Conservation (phyloP, 352 stramenopile genomes). For the Lagenidium giganteum region DNA sequence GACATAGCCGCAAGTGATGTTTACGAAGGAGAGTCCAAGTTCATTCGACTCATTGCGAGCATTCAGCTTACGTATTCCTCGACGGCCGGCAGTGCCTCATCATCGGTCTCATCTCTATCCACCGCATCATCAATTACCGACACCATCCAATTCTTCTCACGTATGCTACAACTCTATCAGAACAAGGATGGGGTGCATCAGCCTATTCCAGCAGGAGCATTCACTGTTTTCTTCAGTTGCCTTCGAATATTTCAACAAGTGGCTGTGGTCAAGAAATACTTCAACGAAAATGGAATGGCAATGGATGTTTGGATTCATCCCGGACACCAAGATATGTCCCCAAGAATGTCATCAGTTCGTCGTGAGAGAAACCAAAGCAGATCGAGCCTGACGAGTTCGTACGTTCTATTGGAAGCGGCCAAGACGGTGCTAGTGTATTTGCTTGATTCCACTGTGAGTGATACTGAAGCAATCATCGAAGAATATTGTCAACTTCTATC, state of each 20-base stretch:
- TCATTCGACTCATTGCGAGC: constrained; percentile 31
- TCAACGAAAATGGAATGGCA: constrained; percentile 21
- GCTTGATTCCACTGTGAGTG: constrained; percentile 9
- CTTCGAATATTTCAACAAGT: constrained; percentile 34
- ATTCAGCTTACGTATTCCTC: constrained; percentile 27
- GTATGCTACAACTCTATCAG: constrained; percentile 22
- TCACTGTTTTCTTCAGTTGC: constrained; percentile 29
- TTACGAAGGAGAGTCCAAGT: constrained; percentile 19
- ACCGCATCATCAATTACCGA: constrained; percentile 1
- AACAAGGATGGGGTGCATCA: constrained; percentile 2
- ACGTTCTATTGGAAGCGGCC: constrained; percentile 36
- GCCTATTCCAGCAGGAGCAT: constrained; percentile 13
- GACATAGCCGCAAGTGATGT: constrained; percentile 19
- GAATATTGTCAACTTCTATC: constrained; percentile 15
- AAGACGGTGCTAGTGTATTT: constrained; percentile 30
- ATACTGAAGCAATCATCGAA: constrained; percentile 12
- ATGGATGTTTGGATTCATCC: constrained; percentile 21
- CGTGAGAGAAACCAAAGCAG: no score
- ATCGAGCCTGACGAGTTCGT: constrained; percentile 2
- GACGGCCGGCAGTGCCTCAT: not conserved
- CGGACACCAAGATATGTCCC: not conserved
- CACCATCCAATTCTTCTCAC: constrained; percentile 22
- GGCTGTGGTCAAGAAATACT: constrained; percentile 20
- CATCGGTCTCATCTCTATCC: not conserved
- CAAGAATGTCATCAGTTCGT: not conserved